These are phyloP conservation scores for Termitomyces sp. DNA, from an alignment of 768 basidiomycete genomes.

Conservation along the genomic window DNA sequence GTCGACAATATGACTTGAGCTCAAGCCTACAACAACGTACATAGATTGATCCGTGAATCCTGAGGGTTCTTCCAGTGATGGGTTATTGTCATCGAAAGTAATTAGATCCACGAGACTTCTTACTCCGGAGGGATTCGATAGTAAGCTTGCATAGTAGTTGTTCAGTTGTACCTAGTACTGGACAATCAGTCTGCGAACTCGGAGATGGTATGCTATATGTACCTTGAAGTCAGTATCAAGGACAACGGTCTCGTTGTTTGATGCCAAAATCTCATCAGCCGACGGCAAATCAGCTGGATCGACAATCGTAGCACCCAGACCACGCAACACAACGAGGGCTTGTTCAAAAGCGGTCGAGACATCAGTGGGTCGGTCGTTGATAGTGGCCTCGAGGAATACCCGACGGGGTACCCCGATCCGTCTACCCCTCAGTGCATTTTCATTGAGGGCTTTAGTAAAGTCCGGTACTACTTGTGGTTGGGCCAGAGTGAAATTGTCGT, in stretches of 20 bases:
- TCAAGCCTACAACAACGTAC: constrained; percentile 19
- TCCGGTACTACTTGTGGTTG: constrained; percentile 53
- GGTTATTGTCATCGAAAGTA: constrained; percentile 49
- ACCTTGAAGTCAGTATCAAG: constrained; percentile 61
- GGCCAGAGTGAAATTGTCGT: constrained; percentile 50
- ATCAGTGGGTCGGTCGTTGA: constrained; percentile 30
- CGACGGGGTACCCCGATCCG: constrained; percentile 52
- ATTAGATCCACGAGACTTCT: constrained; percentile 55
- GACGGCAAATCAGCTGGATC: constrained; percentile 63
- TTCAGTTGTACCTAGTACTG: constrained; percentile 46
- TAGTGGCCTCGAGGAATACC: constrained; percentile 30
- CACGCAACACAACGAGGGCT: constrained; percentile 32
- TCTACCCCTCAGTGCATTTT: constrained; percentile 43
- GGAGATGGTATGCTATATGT: not conserved
- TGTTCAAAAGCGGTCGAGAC: constrained; percentile 36
- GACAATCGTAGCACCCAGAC: constrained; percentile 48
- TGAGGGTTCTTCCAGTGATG: constrained; percentile 42
- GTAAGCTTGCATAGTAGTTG: constrained; percentile 41
- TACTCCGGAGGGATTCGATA: constrained; percentile 54
- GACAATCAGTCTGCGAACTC: not conserved
- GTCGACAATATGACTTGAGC: not conserved
- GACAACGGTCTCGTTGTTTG: constrained; percentile 54
- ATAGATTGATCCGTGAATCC: constrained; percentile 35
- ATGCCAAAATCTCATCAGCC: constrained; percentile 42
- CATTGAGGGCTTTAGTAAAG: constrained; percentile 49